Conservation (phyloP, 108 stramenopile species). For the Schizochytrium sp. region DNA sequence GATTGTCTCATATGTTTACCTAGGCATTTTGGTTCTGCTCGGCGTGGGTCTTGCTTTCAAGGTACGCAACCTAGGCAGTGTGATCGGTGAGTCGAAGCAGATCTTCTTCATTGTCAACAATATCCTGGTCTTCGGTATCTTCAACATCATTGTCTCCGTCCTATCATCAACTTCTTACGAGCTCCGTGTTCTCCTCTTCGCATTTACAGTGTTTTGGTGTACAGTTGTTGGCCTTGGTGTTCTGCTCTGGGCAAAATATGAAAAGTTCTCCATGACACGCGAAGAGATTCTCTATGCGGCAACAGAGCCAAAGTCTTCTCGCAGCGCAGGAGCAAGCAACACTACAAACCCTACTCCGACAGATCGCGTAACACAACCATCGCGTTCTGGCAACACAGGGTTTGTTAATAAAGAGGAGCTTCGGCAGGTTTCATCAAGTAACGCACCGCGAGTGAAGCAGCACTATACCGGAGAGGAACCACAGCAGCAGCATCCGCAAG, state of each 20-base stretch:
- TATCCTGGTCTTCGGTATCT: conserved; percentile 30
- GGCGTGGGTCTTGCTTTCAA: background rate
- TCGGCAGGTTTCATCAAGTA: conserved; percentile 10
- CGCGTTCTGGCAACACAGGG: conserved; percentile 41
- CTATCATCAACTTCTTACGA: conserved; percentile 21
- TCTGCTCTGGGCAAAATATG: conserved; percentile 32
- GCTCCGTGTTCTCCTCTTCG: conserved; percentile 38
- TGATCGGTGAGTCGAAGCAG: conserved; percentile 58
- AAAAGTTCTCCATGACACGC: conserved; percentile 56
- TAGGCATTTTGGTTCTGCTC: background rate
- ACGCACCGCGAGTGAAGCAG: conserved; percentile 18
- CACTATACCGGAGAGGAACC: background rate
- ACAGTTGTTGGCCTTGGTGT: conserved; percentile 37
- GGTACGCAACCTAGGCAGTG: conserved; percentile 46
- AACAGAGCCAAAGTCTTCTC: conserved; percentile 22
- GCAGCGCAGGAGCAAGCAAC: conserved; percentile 42
- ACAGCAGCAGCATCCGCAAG: background rate
- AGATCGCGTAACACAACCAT: background rate
- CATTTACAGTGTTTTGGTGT: conserved; percentile 51
- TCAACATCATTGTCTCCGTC: conserved; percentile 43
- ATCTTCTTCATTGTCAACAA: conserved; percentile 60
- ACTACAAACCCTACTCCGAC: background rate
- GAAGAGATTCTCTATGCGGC: conserved; percentile 49
- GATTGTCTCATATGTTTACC: background rate
- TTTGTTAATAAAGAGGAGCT: conserved; percentile 44